Evolutionary conservation across 352 stramenopile species (phyloP).

Genomic region (Phytopythium vexans): DNA sequence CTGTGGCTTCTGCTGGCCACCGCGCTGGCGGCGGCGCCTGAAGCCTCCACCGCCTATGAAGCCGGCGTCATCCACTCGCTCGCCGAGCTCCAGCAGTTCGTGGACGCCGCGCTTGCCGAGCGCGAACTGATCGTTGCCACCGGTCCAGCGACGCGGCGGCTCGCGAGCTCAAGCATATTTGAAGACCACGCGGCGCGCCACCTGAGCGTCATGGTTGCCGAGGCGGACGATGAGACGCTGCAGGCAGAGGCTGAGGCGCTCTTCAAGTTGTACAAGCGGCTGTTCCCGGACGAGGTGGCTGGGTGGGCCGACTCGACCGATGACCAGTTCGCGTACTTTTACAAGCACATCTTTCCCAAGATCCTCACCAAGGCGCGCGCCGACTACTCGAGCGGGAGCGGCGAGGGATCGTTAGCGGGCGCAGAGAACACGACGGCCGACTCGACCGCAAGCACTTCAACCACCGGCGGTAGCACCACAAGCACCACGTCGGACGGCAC

Average conservation of each 20-base stretch:
- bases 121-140: background rate
- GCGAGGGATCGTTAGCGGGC: constrained; percentile 6
- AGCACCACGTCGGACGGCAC: too few relatives aligned
- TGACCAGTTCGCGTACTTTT: constrained; percentile 56
- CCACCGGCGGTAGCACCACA: too few relatives aligned
- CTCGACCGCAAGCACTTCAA: constrained; percentile 10
- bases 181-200: constrained; percentile 43
- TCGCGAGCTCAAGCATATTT: constrained; percentile 1
- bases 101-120: constrained; percentile 2
- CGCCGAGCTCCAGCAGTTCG: constrained; percentile 3
- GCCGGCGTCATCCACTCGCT: too few relatives aligned
- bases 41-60: too few relatives aligned
- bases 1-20: too few relatives aligned
- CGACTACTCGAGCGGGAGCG: constrained; percentile 14
- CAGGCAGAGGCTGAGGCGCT: constrained; percentile 40
- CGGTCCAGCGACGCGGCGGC: background rate
- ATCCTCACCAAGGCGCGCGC: constrained; percentile 37
- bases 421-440: constrained; percentile 10
- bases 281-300: constrained; percentile 36
- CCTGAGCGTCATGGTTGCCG: constrained; percentile 17
- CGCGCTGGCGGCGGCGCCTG: too few relatives aligned
- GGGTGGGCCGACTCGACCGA: constrained; percentile 37
- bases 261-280: constrained; percentile 66
- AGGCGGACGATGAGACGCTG: constrained; percentile 25
- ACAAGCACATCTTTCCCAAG: constrained; percentile 61